These are phyloP conservation scores for Brassica nigra DNA, from an alignment of 345 rosid genomes.

Conservation along the genomic window DNA sequence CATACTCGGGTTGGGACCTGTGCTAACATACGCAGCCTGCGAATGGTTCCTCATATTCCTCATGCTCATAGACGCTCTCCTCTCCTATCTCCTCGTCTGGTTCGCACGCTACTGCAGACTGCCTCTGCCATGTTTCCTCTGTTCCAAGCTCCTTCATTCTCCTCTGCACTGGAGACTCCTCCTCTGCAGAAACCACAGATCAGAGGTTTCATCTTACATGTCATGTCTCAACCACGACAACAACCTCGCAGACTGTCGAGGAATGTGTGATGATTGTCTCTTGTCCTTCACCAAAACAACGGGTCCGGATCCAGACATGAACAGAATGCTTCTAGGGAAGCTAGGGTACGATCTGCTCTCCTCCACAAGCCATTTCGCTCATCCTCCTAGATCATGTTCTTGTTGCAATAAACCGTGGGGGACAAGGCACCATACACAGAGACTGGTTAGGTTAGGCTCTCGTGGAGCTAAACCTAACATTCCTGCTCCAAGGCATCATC, in stretches of 20 bases:
- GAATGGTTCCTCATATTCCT: slow-evolving; percentile 74
- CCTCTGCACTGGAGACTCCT: slow-evolving; percentile 56
- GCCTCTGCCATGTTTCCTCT: slow-evolving; percentile 70
- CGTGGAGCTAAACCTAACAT: slow-evolving; percentile 40
- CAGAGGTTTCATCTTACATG: slow-evolving; percentile 62
- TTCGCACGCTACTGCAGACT: slow-evolving; percentile 60
- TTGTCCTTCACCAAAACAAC: slow-evolving; percentile 54
- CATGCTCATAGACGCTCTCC: slow-evolving; percentile 60
- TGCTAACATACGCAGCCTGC: slow-evolving; percentile 55
- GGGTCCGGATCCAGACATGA: slow-evolving; percentile 54
- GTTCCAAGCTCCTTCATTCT: slow-evolving; percentile 65
- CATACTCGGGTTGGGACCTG: neutral
- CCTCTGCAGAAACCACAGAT: slow-evolving; percentile 62
- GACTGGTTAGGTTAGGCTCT: slow-evolving; percentile 41
- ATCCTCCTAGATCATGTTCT: slow-evolving; percentile 48
- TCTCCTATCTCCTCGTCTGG: slow-evolving; percentile 59
- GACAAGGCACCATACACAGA: slow-evolving; percentile 47
- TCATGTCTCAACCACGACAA: slow-evolving; percentile 61
- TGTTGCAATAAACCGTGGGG: slow-evolving; percentile 65
- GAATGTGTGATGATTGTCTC: slow-evolving; percentile 71
- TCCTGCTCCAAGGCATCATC: slow-evolving; percentile 36
- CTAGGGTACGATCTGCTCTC: slow-evolving; percentile 48
- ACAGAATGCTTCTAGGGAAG: slow-evolving; percentile 51
- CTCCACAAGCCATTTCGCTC: slow-evolving; percentile 39
- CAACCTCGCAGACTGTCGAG: slow-evolving; percentile 57